phyloP scores from a whole-genome alignment of 169 alveolate genomes.

The Babesia bovis region DNA sequence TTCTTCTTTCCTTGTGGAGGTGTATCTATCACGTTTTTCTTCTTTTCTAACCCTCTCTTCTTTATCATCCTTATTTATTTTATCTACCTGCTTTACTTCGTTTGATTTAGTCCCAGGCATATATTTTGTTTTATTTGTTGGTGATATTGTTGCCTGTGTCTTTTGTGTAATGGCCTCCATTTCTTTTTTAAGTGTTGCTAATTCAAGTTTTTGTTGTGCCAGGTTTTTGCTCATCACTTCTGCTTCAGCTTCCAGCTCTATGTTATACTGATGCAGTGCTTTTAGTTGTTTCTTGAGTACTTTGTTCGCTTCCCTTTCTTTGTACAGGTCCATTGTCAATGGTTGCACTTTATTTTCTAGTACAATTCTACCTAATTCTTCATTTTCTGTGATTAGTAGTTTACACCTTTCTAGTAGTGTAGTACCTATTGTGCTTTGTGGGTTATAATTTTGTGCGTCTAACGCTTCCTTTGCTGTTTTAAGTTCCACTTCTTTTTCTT shows the following conservation, averaged over 20 bases:
- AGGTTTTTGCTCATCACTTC: constrained; percentile 6
- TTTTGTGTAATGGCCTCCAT: constrained; percentile 10
- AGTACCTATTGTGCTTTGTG: constrained; percentile 44
- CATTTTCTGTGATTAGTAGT: constrained; percentile 42
- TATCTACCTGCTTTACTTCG: neutral
- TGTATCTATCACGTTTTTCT: neutral
- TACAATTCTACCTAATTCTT: constrained; percentile 46
- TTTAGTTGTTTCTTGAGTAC: constrained; percentile 38
- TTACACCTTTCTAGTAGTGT: constrained; percentile 40
- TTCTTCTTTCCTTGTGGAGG: neutral
- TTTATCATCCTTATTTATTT: neutral
- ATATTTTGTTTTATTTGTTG: neutral
- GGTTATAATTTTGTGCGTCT: constrained; percentile 23
- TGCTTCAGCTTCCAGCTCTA: constrained; percentile 24
- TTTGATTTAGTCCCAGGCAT: neutral
- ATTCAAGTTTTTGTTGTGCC: constrained; percentile 1
- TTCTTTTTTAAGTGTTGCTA: constrained; percentile 15
- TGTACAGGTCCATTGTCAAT: constrained; percentile 43
- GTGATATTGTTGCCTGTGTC: neutral
- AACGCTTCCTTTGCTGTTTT: constrained; percentile 12
- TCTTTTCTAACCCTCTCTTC: neutral
- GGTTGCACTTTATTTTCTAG: constrained; percentile 58
- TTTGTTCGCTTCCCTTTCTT: constrained; percentile 44
- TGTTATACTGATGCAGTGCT: constrained; percentile 45
- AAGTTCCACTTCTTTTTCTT: constrained; percentile 19